These are phyloP conservation scores for Poronia punctata DNA, from an alignment of 495 filamentous ascomycete species.

Conservation along the genomic window DNA sequence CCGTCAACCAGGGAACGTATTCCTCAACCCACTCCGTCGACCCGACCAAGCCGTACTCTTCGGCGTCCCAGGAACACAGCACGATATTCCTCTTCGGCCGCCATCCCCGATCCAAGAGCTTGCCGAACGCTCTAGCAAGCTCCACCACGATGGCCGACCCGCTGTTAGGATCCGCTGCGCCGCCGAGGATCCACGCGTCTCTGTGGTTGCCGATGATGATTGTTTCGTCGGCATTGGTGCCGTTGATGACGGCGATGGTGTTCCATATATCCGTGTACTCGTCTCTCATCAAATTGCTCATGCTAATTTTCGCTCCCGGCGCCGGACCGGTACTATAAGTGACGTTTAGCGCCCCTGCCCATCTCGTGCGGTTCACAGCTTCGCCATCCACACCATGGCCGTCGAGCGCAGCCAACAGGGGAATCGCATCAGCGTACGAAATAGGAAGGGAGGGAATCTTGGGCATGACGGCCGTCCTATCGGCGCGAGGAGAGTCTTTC, in stretches of 20 bases:
- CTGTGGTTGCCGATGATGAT: slow-evolving; percentile 86
- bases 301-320: slow-evolving; percentile 59
- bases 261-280: slow-evolving; percentile 79
- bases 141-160: slow-evolving; percentile 80
- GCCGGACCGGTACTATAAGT: slow-evolving; percentile 81
- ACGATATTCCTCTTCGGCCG: slow-evolving; percentile 75
- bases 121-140: slow-evolving; percentile 68
- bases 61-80: slow-evolving; percentile 83
- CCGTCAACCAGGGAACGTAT: slow-evolving; percentile 68
- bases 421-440: slow-evolving; percentile 71
- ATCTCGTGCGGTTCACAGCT: slow-evolving; percentile 63
- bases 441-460: slow-evolving; percentile 82
- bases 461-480: slow-evolving; percentile 55
- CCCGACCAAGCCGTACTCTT: slow-evolving; percentile 79
- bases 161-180: slow-evolving; percentile 69
- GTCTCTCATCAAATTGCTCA: slow-evolving; percentile 77
- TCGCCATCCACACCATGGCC: slow-evolving; percentile 68
- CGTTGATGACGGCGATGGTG: slow-evolving; percentile 81
- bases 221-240: slow-evolving; percentile 62
- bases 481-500: slow-evolving; percentile 63
- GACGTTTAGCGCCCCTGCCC: slow-evolving; percentile 66
- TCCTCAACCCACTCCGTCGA: slow-evolving; percentile 91
- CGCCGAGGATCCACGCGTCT: slow-evolving; percentile 81
- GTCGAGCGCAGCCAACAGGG: slow-evolving; percentile 72
- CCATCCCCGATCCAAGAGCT: slow-evolving; percentile 68